Conservation (phyloP, 805 yeast species). For the Saccharomycopsis sp. region DNA sequence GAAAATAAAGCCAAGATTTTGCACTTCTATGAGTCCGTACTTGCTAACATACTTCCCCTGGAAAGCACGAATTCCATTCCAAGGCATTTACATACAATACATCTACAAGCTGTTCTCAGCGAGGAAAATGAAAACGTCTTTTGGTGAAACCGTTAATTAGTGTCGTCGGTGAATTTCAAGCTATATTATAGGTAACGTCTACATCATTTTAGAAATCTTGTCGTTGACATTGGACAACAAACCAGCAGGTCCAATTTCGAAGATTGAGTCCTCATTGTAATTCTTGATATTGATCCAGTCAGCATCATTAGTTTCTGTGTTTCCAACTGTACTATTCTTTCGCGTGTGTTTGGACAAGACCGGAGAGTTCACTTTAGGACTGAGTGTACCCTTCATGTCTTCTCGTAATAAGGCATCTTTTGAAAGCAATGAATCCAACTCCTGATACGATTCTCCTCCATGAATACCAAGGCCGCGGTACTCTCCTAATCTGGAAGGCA, state of each 20-base stretch:
- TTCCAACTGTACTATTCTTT: too few relatives aligned
- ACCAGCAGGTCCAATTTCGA: conserved; percentile 20
- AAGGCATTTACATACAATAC: too few relatives aligned
- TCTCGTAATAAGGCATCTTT: conserved; percentile 8
- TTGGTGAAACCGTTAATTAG: background rate
- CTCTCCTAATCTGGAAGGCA: conserved; percentile 6
- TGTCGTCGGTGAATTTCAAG: background rate
- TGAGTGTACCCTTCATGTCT: conserved; percentile 2
- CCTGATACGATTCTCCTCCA: background rate
- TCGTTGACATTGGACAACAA: conserved; percentile 20
- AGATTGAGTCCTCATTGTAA: conserved; percentile 19
- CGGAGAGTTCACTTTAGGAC: conserved; percentile 1
- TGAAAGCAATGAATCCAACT: conserved; percentile 7
- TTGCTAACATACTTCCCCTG: background rate
- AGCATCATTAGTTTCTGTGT: background rate
- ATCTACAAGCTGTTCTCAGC: too few relatives aligned
- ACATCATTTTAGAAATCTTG: conserved; percentile 18
- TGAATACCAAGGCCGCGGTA: background rate
- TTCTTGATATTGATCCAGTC: conserved; percentile 21
- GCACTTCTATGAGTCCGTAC: background rate
- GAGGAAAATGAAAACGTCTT: too few relatives aligned
- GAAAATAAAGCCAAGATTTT: background rate
- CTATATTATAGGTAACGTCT: background rate
- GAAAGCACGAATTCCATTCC: too few relatives aligned
- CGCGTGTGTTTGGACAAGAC: background rate